Percentiles rank a stretch among this genome's conserved stretches.
Evolutionary conservation across 306 rosid genomes (phyloP).

Genomic region (Albizia julibrissin): DNA sequence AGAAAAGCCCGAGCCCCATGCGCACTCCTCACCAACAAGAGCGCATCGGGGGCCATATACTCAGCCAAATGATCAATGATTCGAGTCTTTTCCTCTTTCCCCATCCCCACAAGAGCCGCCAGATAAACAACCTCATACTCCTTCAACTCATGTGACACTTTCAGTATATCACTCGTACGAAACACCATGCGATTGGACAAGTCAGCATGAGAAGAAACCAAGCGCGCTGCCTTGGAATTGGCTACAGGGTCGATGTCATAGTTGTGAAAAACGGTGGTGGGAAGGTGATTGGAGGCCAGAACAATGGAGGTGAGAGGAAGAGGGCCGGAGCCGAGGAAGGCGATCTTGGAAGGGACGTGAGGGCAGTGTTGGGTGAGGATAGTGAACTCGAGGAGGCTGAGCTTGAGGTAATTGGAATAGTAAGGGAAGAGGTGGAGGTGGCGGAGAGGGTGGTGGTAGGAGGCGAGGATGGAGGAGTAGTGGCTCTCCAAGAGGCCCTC

Average conservation of each 20-base stretch:
- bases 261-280: conserved; percentile 63
- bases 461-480: conserved; percentile 55
- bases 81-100: conserved; percentile 54
- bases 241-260: conserved; percentile 71
- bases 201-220: conserved; percentile 62
- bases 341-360: conserved; percentile 45
- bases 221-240: conserved; percentile 56
- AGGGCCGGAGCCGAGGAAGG: conserved; percentile 91
- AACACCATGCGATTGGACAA: conserved; percentile 66
- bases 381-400: conserved; percentile 66
- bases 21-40: conserved; percentile 83
- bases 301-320: conserved; percentile 88
- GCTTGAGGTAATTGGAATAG: conserved; percentile 77
- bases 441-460: conserved; percentile 48
- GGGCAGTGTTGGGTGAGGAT: conserved; percentile 56
- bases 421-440: conserved; percentile 76
- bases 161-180: conserved; percentile 64
- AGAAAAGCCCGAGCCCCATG: conserved; percentile 90
- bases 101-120: conserved; percentile 93
- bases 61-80: conserved; percentile 62
- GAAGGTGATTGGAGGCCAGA: conserved; percentile 69
- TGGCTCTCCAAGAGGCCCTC: conserved; percentile 74
- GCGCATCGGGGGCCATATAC: conserved; percentile 70
- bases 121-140: conserved; percentile 73
- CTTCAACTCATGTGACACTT: conserved; percentile 48